A percentile compares a stretch with the other conserved stretches of the same genome.
Evolutionary conservation across 2,329 filamentous ascomycete genomes (phyloP).

Genomic region (Coniochaeta prunicola): DNA sequence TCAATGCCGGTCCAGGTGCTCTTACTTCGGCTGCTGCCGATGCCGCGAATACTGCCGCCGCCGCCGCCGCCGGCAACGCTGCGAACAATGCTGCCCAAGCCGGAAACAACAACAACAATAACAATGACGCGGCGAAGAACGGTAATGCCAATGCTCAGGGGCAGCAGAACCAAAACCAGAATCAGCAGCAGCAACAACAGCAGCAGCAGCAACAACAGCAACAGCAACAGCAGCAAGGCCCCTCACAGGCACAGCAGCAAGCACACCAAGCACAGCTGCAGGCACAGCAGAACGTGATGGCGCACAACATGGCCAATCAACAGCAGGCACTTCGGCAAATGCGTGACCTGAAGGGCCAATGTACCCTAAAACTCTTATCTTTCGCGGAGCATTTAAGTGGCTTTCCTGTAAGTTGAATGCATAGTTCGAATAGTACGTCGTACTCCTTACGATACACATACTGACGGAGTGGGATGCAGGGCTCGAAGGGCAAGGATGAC

Average conservation of each 20-base stretch:
- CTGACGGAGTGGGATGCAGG: conserved; percentile 29
- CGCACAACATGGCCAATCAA: not conserved
- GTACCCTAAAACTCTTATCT: conserved; percentile 51
- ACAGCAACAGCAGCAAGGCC: conserved; percentile 25
- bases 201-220: conserved; percentile 38
- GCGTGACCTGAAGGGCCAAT: conserved; percentile 47
- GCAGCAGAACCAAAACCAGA: conserved; percentile 5
- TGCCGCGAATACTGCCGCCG: not conserved
- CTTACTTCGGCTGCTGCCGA: not conserved
- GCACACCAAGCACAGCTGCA: conserved; percentile 33
- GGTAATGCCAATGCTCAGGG: not conserved
- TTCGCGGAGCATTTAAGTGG: conserved; percentile 56
- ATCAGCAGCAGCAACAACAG: conserved; percentile 19
- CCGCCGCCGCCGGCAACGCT: not conserved
- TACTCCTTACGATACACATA: conserved; percentile 4
- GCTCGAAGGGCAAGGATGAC: conserved; percentile 56
- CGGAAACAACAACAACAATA: conserved; percentile 8
- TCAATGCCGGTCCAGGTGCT: not conserved
- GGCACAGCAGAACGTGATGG: conserved; percentile 17
- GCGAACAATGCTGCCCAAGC: conserved; percentile 12
- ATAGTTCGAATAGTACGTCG: not conserved
- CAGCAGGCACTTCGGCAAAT: conserved; percentile 8
- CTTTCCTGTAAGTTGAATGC: conserved; percentile 38
- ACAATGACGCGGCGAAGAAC: not conserved
- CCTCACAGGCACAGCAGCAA: conserved; percentile 31